A percentile compares a stretch with the other conserved stretches of the same genome.
Conservation (phyloP, 495 filamentous ascomycete genomes). For the Xylaria telfairii region DNA sequence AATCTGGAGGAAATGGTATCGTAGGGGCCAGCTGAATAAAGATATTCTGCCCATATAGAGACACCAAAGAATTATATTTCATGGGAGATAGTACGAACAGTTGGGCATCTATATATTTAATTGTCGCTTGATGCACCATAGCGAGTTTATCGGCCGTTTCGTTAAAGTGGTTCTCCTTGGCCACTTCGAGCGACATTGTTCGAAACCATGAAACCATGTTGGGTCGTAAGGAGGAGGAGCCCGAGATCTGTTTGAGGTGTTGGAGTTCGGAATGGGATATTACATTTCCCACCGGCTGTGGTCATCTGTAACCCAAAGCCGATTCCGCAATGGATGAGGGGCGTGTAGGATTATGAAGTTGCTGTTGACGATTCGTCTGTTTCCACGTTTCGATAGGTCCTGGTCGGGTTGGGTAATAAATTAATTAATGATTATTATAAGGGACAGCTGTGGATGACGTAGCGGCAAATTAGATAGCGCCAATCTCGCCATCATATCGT, state of each 20-base stretch:
- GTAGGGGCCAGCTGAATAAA: background rate
- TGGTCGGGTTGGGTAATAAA: background rate
- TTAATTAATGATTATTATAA: background rate
- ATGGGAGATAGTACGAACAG: no score
- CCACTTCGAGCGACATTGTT: background rate
- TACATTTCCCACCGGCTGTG: background rate
- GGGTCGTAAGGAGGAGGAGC: background rate
- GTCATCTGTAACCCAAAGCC: background rate
- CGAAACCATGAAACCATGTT: background rate
- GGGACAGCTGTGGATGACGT: background rate
- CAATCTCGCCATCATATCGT: background rate
- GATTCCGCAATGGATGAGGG: background rate
- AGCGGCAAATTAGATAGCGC: background rate
- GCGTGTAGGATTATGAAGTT: background rate
- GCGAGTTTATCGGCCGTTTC: background rate
- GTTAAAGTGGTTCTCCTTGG: background rate
- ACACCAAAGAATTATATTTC: background rate
- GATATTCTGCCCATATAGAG: background rate
- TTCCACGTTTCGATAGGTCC: background rate
- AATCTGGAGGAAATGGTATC: background rate
- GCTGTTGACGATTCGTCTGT: background rate
- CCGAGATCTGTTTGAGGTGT: background rate
- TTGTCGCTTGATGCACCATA: background rate
- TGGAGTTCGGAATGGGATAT: background rate
- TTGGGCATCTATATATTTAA: background rate